phyloP scores from a whole-genome alignment of 352 stramenopile species.

The Phytophthora chlamydospora region DNA sequence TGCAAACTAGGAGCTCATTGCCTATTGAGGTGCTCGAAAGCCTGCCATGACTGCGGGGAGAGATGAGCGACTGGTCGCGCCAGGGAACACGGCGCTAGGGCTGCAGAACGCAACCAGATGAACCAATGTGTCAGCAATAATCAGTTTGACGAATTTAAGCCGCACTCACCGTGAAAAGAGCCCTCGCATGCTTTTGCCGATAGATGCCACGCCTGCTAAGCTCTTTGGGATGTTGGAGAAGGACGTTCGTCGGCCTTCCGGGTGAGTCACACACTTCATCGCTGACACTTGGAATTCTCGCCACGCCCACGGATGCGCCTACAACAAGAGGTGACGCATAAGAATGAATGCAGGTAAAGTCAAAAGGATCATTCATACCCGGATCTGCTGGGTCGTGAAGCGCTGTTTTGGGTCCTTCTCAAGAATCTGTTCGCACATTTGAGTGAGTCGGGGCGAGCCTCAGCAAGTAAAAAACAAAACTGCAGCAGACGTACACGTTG shows the following conservation, averaged over 20 bases:
- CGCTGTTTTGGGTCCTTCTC: constrained; percentile 72
- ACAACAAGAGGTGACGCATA: not conserved
- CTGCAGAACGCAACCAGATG: constrained; percentile 15
- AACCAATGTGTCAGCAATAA: constrained; percentile 6
- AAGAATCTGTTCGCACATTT: constrained; percentile 52
- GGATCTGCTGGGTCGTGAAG: constrained; percentile 70
- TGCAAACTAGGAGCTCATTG: not conserved
- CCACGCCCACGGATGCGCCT: constrained; percentile 78
- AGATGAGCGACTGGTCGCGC: constrained; percentile 24
- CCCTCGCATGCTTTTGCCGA: constrained; percentile 64
- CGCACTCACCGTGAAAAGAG: constrained; percentile 54
- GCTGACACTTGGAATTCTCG: constrained; percentile 72
- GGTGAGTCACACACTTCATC: constrained; percentile 72
- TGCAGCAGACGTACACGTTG: constrained; percentile 46
- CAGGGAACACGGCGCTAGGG: constrained; percentile 41
- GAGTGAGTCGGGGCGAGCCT: no score
- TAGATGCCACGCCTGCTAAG: constrained; percentile 50
- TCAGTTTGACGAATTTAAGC: constrained; percentile 1
- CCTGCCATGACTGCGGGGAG: constrained; percentile 30
- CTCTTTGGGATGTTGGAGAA: constrained; percentile 42
- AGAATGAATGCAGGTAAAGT: not conserved
- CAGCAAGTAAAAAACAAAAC: not conserved
- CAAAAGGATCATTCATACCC: constrained; percentile 41
- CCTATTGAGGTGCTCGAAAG: constrained; percentile 27
- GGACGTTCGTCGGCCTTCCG: constrained; percentile 48